Base-by-base conservation (phyloP, 2,329 filamentous ascomycete species). In the Claviceps purpurea region DNA sequence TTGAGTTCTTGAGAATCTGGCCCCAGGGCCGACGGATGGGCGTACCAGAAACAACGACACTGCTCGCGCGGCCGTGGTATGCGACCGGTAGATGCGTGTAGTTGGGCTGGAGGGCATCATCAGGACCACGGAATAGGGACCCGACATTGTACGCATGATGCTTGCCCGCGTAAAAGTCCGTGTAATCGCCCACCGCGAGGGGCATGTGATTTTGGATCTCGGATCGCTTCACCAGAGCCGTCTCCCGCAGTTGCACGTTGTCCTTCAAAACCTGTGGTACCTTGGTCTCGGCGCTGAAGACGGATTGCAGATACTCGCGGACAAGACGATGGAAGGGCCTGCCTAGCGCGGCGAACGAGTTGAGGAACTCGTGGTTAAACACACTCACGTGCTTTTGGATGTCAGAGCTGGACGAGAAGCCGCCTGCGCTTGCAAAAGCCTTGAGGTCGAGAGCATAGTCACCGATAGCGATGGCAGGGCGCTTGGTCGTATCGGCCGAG, bases 81-180 rank as follows among this genome's bases (percentile, higher is more conserved):
- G 81, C 87, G 2, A 91, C 85, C 0, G 87, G 87, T 0, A 93
- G 71, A 58, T 90, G 84, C 49, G 78, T 85, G 65, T 91, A 93
- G 64, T 91, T 91, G 10, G 85, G 84, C 65, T 90, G 84, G 20
- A 93, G 71, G 0, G 86, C 85, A 58, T 89, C 87, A 16, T 77
- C 75, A 0, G 82, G 77, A 0, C 85, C 86, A 38, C 87, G 79
- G 68, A 91, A 89, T 22, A 90, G 74, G 1, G 79, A 76, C 4
- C 85, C 86, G 8, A 86, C 73, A 58, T 69, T 70, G 70, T 81
- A 85, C 5, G 87, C 87, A 66, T 93, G 87, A 62, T 90, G 84
- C 60, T 84, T 70, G 48, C 87, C 86, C 14, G 84, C 87, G 62
- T 87, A 93, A 69, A 91, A 93, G 63, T 93, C 87, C 2, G 87